Base-by-base conservation (phyloP, 768 basidiomycete species). In the Thelephora aurantiotincta region DNA sequence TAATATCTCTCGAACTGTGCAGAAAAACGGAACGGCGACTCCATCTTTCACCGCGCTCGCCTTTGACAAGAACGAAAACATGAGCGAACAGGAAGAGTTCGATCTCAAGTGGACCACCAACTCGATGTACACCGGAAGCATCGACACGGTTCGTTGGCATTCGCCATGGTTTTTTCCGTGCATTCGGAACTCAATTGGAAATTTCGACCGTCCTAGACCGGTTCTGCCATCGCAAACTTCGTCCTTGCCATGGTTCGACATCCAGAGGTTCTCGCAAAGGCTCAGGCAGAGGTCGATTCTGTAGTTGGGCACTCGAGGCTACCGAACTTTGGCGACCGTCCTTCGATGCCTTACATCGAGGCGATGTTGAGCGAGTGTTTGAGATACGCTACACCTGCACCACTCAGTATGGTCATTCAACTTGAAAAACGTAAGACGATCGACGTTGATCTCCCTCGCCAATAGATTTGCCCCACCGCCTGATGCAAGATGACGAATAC, bases 311-410 rank as follows among this genome's bases (percentile, higher is more conserved):
- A 2, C 16, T 45, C 52, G 18, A 51, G 56, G 13, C 44, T 58
- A 0, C 60, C 60, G 1, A 45, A 36, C 6, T 45, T 57, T 30
- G 46, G 49, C 2, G 60, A 61, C 35, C 37, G 37, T 4, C 44
- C 5, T 5, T 43, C 47, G 12, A 45, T 61, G 23, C 53, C 55
- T 2, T 61, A 61, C 43, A 38, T 58, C 12, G 26, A 42, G 9
- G 55, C 55, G 2, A 26, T 59, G 13, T 22, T 45, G 2, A 58
- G 58, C 16, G 60, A 61, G 46, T 51, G 51, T n/a, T 22, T 54
- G n/a, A 49, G 54, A 13, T 59, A 54, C 50, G 33, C 36, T 4
- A 43, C 44, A 5, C 48, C 52, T 11, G 49, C 37, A 0, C 51
- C 54, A 1, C 43, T 48, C 23, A 35, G 48, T 35, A 26, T 33